Evolutionary conservation across 495 filamentous ascomycete species (phyloP).

Genomic region (Penicillium pancosmium): DNA sequence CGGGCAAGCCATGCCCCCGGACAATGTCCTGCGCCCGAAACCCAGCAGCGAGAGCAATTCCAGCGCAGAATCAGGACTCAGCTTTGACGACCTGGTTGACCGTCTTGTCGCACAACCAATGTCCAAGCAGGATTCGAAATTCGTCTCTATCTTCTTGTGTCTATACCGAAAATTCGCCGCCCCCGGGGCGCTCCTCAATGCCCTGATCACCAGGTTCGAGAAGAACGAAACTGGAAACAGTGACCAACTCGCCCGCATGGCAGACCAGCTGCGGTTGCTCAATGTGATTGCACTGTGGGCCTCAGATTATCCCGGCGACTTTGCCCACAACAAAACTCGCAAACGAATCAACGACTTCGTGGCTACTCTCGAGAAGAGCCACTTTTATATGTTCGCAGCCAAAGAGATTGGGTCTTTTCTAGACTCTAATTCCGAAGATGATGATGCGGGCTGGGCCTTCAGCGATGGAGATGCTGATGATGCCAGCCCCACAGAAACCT

Average conservation of each 20-base stretch:
- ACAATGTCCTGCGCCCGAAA: slow-evolving; percentile 34
- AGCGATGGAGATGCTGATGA: slow-evolving; percentile 60
- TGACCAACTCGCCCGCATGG: slow-evolving; percentile 66
- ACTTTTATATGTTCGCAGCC: slow-evolving; percentile 78
- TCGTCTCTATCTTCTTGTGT: slow-evolving; percentile 82
- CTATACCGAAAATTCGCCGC: slow-evolving; percentile 95
- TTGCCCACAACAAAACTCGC: slow-evolving; percentile 77
- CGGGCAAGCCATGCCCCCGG: slow-evolving; percentile 35
- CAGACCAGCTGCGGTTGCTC: slow-evolving; percentile 80
- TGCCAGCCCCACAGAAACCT: slow-evolving; percentile 36
- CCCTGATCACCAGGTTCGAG: slow-evolving; percentile 76
- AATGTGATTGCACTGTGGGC: slow-evolving; percentile 88
- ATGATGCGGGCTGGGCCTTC: slow-evolving; percentile 78
- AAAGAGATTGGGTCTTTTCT: slow-evolving; percentile 75
- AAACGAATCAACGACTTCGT: slow-evolving; percentile 73
- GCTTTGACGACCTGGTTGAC: slow-evolving; percentile 89
- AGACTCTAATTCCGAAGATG: slow-evolving; percentile 69
- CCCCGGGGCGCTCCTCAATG: slow-evolving; percentile 71
- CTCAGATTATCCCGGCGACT: slow-evolving; percentile 88
- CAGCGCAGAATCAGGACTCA: slow-evolving; percentile 57
- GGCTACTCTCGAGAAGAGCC: slow-evolving; percentile 62
- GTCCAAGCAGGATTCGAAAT: slow-evolving; percentile 84
- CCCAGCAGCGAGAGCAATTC: slow-evolving; percentile 39
- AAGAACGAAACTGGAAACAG: slow-evolving; percentile 62
- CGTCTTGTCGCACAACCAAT: slow-evolving; percentile 77